phyloP scores from a whole-genome alignment of 345 rosid species.

The Draba incana region DNA sequence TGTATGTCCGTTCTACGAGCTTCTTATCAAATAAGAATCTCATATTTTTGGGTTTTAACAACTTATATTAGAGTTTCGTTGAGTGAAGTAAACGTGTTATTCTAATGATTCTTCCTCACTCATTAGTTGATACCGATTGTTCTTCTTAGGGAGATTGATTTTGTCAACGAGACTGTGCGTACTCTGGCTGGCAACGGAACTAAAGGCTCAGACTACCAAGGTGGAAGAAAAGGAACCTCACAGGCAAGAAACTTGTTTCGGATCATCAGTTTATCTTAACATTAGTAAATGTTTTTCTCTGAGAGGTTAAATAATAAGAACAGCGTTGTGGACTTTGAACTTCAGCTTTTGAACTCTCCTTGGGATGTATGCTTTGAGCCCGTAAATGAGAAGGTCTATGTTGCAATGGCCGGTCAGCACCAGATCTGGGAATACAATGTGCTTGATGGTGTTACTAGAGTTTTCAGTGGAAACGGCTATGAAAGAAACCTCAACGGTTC shows the following conservation, averaged over 20 bases:
- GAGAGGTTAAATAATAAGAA: not conserved
- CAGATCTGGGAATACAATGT: conserved; percentile 90
- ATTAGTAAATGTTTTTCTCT: conserved; percentile 8
- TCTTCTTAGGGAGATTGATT: conserved; percentile 75
- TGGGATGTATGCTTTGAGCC: conserved; percentile 92
- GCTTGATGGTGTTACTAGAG: conserved; percentile 63
- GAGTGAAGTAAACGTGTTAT: not conserved
- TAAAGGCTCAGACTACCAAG: conserved; percentile 89
- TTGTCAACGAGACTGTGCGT: conserved; percentile 71
- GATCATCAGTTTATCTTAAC: conserved; percentile 19
- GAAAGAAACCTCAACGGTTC: conserved; percentile 94
- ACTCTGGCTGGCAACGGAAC: conserved; percentile 96
- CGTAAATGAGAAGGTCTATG: conserved; percentile 66
- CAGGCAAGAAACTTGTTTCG: conserved; percentile 56
- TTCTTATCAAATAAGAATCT: conserved; percentile 2
- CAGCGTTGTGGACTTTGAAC: conserved; percentile 20
- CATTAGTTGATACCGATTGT: not conserved
- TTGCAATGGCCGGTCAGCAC: conserved; percentile 98
- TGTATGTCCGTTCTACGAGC: not conserved
- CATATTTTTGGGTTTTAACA: not conserved
- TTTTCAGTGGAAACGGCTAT: conserved; percentile 89
- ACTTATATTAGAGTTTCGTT: not conserved
- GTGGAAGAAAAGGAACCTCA: conserved; percentile 69
- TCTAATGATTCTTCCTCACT: not conserved
- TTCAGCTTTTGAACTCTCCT: conserved; percentile 91